Base-by-base conservation (phyloP, 2,329 filamentous ascomycete genomes). In the Aspergillus tamarii region DNA sequence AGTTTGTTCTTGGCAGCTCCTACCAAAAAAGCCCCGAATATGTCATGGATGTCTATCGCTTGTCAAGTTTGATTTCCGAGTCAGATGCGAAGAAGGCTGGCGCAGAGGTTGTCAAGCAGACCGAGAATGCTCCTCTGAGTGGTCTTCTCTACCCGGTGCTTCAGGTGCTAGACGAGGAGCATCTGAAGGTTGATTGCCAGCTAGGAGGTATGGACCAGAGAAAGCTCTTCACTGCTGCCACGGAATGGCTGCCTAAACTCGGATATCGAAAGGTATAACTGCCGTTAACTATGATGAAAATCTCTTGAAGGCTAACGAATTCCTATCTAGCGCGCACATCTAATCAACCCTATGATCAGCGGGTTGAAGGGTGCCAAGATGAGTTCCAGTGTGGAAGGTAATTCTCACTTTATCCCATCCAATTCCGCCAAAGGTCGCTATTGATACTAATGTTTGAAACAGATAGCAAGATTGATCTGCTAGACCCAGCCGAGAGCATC, bases 91-190 rank as follows among this genome's bases (percentile, higher is more conserved):
- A 93, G 80, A 95, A 93, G 80, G 94, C 94, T 0, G 94, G 94
- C 45, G 91, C 93, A 1, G 95, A 98, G 79, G 88, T 98, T 9
- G 94, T 99, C 69, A 98, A 98, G 84, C 93, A 98, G 82, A 88
- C 90, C 4, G 86, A 87, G 62, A 93, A 94, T 73, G 87, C 90
- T 11, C 87, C 90, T 3, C 77, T 96, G 60, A 88, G 86, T 62
- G 92, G 91, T 1, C 84, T 94, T 14, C 85, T 94, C 66, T 96
- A 96, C 83, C 92, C 92, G 1, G 84, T 96, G 55, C 89, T 99
- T 80, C 95, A 98, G 80, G 91, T 91, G 0, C 82, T 98, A 54
- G 94, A 98, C 74, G 94, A 98, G 81, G 86, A 95, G 81, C 89
- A 97, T 83, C 84, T 99, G 4, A 89, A 89, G 62, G 92, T 94